Evolutionary conservation across 257 asterid species (phyloP).

Genomic region (Solanum peruvianum): DNA sequence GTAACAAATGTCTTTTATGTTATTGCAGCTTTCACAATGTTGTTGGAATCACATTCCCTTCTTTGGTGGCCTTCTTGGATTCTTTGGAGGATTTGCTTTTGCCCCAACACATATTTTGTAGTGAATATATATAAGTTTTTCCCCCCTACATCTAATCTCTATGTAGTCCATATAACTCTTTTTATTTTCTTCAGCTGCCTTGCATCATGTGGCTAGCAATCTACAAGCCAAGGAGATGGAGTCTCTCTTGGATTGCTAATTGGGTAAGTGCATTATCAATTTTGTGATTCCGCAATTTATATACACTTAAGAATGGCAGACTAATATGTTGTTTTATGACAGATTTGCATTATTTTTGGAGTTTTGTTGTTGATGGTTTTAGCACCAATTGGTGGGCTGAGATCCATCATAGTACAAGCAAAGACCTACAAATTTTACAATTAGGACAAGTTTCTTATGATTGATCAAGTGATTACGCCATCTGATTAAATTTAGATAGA

Average conservation of each 20-base stretch:
- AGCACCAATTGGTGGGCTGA: constrained; percentile 35
- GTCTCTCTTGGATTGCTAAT: constrained; percentile 62
- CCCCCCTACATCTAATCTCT: background rate
- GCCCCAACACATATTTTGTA: constrained; percentile 97
- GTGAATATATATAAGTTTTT: constrained; percentile 1
- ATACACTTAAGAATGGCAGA: background rate
- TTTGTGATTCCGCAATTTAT: background rate
- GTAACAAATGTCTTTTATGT: background rate
- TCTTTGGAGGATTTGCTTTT: constrained; percentile 90
- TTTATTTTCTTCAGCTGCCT: constrained; percentile 42
- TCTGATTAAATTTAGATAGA: background rate
- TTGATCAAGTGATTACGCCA: background rate
- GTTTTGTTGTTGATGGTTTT: constrained; percentile 20
- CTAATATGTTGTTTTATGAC: background rate
- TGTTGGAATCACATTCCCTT: constrained; percentile 75
- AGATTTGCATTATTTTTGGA: constrained; percentile 26
- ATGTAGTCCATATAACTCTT: background rate
- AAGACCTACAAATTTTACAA: constrained; percentile 30
- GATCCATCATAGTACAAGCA: constrained; percentile 22
- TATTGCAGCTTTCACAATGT: constrained; percentile 75
- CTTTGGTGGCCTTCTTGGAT: constrained; percentile 86
- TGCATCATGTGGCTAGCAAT: constrained; percentile 74
- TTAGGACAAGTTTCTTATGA: background rate
- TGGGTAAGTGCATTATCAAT: constrained; percentile 25
- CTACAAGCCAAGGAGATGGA: constrained; percentile 49